Evolutionary conservation across 306 rosid genomes (phyloP), one percentile per base, ranked within the genome.

Genomic region (Vigna angularis): DNA sequence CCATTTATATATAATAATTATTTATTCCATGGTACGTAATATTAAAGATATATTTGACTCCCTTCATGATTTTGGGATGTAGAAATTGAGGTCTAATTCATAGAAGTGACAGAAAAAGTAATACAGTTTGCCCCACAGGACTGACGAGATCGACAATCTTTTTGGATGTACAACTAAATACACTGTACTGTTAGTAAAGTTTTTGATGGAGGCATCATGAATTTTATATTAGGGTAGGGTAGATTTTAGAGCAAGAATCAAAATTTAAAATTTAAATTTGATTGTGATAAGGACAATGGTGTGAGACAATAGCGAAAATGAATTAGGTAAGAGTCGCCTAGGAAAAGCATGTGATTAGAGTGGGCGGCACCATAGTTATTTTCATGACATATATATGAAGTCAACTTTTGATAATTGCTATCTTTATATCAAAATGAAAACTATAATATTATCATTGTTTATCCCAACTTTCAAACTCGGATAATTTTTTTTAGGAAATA

Each of bases 301-400:
- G 9, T 11, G 6, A 20, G 2, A 18, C 6, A 62, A 40, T 32
- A 45, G 38, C 28, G 3, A 22, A 68, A 68, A 14, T 24, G 16
- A 68, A 49, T 69, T 28, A 26, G 74, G 74, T 49, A 26, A 0
- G 10, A 69, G 59, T 69, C 10, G 10, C 18, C 45, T 15, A 48
- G 1, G 28, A 48, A 48, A 49, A 48, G 13, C 61, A 49, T 49
- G 74, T 69, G 44, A 69, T 69, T 48, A 69, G 59, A 49, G 74
- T 49, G 58, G 74, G 59, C 45, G 26, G 74, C 57, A 48, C 2
- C 4, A 22, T 18, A 52, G 1, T 52, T n/a, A 17, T 9, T 38
- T 38, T 65, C 42, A 17, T 38, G n/a, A 45, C 0, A 65, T 24
- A 13, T 24, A 13, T 45, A 47, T 28, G 0, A 28, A 69, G 59